phyloP scores from a whole-genome alignment of 208 protist species.

The Porcisia hertigi region DNA sequence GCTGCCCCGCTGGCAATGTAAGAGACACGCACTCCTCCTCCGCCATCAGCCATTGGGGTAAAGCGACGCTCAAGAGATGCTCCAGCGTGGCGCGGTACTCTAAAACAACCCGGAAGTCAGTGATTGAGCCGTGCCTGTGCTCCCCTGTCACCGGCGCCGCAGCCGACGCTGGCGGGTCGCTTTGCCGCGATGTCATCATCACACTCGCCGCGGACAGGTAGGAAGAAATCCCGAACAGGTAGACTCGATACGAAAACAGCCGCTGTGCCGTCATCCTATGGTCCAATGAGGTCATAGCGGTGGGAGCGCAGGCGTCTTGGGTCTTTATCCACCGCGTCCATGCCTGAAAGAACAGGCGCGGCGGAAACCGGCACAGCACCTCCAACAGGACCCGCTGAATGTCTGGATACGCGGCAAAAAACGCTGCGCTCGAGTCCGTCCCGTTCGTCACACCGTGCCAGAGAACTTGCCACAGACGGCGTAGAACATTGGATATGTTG shows the following conservation, averaged over 20 bases:
- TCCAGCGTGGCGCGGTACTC: slow-evolving; percentile 15
- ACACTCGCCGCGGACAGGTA: slow-evolving; percentile 13
- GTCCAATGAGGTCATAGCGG: background rate
- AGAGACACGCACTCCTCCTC: background rate
- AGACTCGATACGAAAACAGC: slow-evolving; percentile 26
- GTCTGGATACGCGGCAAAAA: slow-evolving; percentile 24
- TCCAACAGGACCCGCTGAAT: slow-evolving; percentile 47
- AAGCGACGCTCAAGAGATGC: background rate
- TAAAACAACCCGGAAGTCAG: slow-evolving; percentile 7
- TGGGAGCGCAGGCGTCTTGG: background rate
- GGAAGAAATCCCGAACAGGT: slow-evolving; percentile 28
- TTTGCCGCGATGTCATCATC: background rate
- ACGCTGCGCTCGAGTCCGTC: background rate
- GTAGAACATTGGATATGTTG: background rate
- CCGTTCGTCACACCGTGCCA: slow-evolving; percentile 2
- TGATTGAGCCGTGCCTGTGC: background rate
- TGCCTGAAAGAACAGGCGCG: slow-evolving; percentile 25
- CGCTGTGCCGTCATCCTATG: background rate
- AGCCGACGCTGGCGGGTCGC: background rate
- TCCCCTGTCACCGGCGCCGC: background rate
- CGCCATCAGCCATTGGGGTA: slow-evolving; percentile 29
- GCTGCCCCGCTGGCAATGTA: background rate
- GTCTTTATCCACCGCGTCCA: slow-evolving; percentile 16
- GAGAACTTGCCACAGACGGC: slow-evolving; percentile 9
- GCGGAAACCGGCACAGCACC: slow-evolving; percentile 42